Evolutionary conservation across 176 grass and related monocot species (phyloP).

Genomic region (Carex pumila): DNA sequence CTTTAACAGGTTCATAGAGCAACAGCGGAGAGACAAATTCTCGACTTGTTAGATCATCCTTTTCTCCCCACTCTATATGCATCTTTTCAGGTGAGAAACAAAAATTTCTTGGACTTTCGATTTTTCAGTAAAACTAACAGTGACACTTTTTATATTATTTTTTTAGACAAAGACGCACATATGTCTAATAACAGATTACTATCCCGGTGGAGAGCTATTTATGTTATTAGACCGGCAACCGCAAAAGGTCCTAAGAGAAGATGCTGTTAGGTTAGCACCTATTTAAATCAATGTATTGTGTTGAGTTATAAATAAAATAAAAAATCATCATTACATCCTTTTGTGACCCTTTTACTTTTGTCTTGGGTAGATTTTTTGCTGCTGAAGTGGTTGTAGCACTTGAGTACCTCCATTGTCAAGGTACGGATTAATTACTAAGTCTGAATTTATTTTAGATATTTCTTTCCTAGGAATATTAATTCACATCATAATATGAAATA

Average conservation of each 20-base stretch:
- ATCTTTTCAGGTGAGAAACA: slow-evolving; percentile 72
- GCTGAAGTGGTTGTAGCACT: slow-evolving; percentile 85
- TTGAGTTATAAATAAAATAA: too few relatives aligned
- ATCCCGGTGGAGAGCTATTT: slow-evolving; percentile 85
- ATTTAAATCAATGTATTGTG: background rate
- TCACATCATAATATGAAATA: background rate
- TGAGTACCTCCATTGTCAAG: slow-evolving; percentile 96
- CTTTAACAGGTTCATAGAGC: slow-evolving; percentile 83
- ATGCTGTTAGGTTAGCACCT: slow-evolving; percentile 65
- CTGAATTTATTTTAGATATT: background rate
- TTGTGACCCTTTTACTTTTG: background rate
- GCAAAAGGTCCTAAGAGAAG: slow-evolving; percentile 67
- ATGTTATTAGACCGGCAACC: slow-evolving; percentile 79
- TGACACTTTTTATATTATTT: slow-evolving; percentile 15
- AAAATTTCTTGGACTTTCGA: background rate
- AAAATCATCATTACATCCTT: background rate
- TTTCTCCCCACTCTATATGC: slow-evolving; percentile 95
- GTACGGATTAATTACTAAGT: slow-evolving; percentile 20
- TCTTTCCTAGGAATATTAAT: background rate
- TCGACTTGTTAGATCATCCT: slow-evolving; percentile 88
- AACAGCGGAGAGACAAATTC: slow-evolving; percentile 70
- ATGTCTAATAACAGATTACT: slow-evolving; percentile 88
- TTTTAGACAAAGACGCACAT: slow-evolving; percentile 87
- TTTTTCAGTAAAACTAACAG: background rate
- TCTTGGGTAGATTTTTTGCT: slow-evolving; percentile 66